These are phyloP conservation scores for Verticillium alfalfae DNA, from an alignment of 2,329 filamentous ascomycete species.

Conservation along the genomic window DNA sequence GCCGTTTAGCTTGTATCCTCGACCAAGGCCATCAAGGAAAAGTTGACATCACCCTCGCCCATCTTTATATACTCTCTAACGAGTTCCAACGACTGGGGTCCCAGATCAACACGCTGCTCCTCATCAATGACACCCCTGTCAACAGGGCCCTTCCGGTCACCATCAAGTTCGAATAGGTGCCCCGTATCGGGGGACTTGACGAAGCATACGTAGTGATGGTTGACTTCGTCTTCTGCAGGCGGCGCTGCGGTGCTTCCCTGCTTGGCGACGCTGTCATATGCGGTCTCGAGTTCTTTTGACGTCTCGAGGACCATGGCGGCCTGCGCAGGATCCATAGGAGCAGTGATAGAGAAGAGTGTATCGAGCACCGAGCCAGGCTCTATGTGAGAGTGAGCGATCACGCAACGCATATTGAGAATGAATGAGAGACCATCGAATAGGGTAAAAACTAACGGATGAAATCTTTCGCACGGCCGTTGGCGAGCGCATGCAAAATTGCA, in stretches of 20 bases:
- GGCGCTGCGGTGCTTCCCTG: conserved; percentile 60
- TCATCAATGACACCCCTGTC: conserved; percentile 35
- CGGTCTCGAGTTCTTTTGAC: conserved; percentile 57
- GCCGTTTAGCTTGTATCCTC: conserved; percentile 1
- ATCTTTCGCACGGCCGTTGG: conserved; percentile 41
- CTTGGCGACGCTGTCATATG: conserved; percentile 56
- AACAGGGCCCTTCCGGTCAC: conserved; percentile 60
- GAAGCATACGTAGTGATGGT: conserved; percentile 70
- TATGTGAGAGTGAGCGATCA: background rate
- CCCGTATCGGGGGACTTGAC: conserved; percentile 50
- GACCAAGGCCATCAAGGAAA: conserved; percentile 23
- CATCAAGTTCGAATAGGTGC: conserved; percentile 63
- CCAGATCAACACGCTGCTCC: conserved; percentile 41
- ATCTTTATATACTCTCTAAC: conserved; percentile 26
- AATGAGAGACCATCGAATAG: background rate
- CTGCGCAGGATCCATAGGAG: conserved; percentile 46
- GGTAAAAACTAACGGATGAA: conserved; percentile 32
- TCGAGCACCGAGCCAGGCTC: conserved; percentile 26
- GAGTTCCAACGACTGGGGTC: conserved; percentile 53
- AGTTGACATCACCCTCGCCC: conserved; percentile 18
- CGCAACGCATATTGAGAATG: background rate
- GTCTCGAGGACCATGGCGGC: conserved; percentile 60
- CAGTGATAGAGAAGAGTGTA: conserved; percentile 55
- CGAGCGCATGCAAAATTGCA: conserved; percentile 58
- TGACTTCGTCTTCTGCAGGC: conserved; percentile 54